Conservation (phyloP, 306 rosid species). For the Malus sieversii region DNA sequence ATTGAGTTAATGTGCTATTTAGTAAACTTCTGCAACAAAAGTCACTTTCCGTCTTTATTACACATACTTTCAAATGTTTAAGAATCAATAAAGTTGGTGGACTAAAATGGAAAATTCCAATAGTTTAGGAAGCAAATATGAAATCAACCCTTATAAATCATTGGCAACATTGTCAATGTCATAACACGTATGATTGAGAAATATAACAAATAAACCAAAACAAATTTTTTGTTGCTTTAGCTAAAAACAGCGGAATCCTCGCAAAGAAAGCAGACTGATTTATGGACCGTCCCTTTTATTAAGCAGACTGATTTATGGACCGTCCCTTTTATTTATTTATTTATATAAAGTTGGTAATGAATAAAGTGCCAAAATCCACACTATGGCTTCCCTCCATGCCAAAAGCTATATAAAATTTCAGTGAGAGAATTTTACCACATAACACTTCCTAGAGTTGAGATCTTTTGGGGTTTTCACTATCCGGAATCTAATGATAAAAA, state of each 20-base stretch:
- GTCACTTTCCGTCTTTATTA: not conserved
- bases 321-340: not conserved
- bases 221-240: not conserved
- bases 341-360: not conserved
- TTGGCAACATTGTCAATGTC: not conserved
- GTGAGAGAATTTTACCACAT: no score
- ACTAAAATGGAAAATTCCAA: not conserved
- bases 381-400: not conserved
- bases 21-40: no score
- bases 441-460: no score
- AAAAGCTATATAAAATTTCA: not conserved
- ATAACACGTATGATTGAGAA: not conserved
- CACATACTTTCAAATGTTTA: not conserved
- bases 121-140: not conserved
- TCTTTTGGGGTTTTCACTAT: no score
- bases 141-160: not conserved
- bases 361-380: not conserved
- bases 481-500: no score
- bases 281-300: not conserved
- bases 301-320: constrained; percentile 8
- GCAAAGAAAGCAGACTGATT: constrained; percentile 15
- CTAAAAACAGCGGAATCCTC: constrained; percentile 22
- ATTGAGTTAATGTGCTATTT: no score
- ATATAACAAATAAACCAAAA: no score
- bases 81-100: not conserved